Conservation (phyloP, 768 basidiomycete species). For the Russula vinacea region DNA sequence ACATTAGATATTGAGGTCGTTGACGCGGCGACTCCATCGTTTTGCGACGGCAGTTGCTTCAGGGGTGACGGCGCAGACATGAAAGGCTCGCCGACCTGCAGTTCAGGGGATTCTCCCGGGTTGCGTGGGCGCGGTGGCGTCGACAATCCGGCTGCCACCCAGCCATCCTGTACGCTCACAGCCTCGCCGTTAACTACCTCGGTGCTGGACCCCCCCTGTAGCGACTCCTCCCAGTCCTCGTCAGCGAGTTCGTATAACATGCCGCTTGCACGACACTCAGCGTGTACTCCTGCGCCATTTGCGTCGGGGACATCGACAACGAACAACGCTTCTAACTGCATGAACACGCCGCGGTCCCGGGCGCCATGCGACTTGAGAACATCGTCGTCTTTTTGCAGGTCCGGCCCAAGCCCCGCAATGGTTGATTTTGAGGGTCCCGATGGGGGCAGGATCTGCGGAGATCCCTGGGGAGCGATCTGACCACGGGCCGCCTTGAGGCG, state of each 20-base stretch:
- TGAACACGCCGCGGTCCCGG: conserved; percentile 61
- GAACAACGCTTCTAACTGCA: conserved; percentile 65
- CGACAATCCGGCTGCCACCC: conserved; percentile 15
- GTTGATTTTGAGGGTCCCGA: conserved; percentile 48
- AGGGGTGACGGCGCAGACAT: too few species aligned
- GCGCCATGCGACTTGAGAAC: conserved; percentile 44
- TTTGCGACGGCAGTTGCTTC: conserved; percentile 23
- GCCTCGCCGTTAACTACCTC: conserved; percentile 38
- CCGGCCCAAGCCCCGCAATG: conserved; percentile 22
- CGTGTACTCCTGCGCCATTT: conserved; percentile 42
- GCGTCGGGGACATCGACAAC: conserved; percentile 51
- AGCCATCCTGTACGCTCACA: conserved; percentile 21
- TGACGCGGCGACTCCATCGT: conserved; percentile 30
- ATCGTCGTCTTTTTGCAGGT: conserved; percentile 22
- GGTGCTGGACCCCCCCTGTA: conserved; percentile 15
- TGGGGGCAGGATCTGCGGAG: conserved; percentile 55
- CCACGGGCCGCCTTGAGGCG: conserved; percentile 68
- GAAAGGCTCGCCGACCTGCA: too few species aligned
- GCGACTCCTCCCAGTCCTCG: conserved; percentile 56
- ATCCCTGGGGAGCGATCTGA: conserved; percentile 65
- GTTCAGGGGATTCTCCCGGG: conserved; percentile 18
- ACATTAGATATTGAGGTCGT: too few species aligned
- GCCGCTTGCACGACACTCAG: conserved; percentile 67
- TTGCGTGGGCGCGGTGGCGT: conserved; percentile 9
- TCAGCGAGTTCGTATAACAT: conserved; percentile 79